Conservation (phyloP, 2,329 filamentous ascomycete species). For the Apiospora koreana region DNA sequence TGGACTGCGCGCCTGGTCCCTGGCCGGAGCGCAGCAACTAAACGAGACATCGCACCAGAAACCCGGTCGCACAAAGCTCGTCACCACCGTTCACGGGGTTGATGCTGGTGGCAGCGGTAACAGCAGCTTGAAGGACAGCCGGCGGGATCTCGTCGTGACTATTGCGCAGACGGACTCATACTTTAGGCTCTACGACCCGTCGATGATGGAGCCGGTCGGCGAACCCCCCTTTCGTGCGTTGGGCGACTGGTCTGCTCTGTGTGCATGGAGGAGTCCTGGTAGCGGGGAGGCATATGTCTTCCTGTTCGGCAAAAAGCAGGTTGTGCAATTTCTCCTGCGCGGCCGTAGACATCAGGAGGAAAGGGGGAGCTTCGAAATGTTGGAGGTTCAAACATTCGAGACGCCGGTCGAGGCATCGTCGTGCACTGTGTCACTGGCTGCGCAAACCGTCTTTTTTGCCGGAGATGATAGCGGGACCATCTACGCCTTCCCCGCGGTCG, state of each 20-base stretch:
- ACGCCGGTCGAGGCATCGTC: constrained; percentile 43
- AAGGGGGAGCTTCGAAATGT: constrained; percentile 30
- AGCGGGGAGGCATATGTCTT: constrained; percentile 45
- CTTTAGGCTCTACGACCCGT: constrained; percentile 40
- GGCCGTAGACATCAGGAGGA: constrained; percentile 19
- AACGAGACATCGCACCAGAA: constrained; percentile 32
- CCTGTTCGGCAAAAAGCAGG: constrained; percentile 45
- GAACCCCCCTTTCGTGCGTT: constrained; percentile 35
- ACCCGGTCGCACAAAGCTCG: constrained; percentile 47
- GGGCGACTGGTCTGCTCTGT: constrained; percentile 50
- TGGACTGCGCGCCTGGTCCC: constrained; percentile 40
- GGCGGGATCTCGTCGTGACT: constrained; percentile 41
- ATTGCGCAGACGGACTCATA: constrained; percentile 45
- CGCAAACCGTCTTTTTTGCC: constrained; percentile 41
- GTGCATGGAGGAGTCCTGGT: constrained; percentile 41
- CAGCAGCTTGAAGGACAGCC: too few relatives aligned
- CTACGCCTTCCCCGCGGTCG: constrained; percentile 40
- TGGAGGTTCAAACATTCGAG: constrained; percentile 46
- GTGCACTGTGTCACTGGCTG: constrained; percentile 40
- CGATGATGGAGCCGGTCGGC: constrained; percentile 31
- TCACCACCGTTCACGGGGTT: constrained; percentile 40
- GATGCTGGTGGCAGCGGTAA: constrained; percentile 17
- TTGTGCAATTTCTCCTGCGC: constrained; percentile 40
- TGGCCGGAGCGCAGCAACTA: constrained; percentile 33
- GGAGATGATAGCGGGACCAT: constrained; percentile 38